Evolutionary conservation across 495 filamentous ascomycete genomes (phyloP).

Genomic region (Tuber umbilicatum): DNA sequence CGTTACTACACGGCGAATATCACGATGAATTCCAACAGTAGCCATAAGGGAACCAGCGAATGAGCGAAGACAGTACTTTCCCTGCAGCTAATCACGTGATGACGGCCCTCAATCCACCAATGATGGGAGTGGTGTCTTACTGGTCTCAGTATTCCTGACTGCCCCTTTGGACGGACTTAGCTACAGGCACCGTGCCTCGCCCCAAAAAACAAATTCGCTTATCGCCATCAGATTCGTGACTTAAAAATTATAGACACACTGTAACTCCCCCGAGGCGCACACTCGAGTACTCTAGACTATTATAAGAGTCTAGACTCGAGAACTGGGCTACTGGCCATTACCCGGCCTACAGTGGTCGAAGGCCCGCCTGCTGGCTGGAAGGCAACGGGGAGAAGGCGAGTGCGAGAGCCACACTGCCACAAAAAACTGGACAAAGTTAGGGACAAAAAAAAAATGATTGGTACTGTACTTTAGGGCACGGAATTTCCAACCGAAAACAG

Average conservation of each 20-base stretch:
- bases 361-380: background rate
- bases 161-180: background rate
- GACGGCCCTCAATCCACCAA: background rate
- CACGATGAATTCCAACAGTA: background rate
- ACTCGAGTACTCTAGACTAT: too few species aligned
- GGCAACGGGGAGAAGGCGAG: background rate
- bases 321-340: background rate
- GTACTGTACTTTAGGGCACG: too few species aligned
- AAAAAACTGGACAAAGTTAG: too few species aligned
- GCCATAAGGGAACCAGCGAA: background rate
- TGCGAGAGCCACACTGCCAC: background rate
- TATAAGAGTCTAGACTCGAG: too few species aligned
- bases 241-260: too few species aligned
- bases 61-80: background rate
- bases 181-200: background rate
- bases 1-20: background rate
- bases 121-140: background rate
- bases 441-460: too few species aligned
- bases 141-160: background rate
- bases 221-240: background rate
- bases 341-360: background rate
- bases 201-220: background rate
- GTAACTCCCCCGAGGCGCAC: background rate
- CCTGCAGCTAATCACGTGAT: background rate
- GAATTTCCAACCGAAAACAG: too few species aligned